Percentiles rank a stretch among this genome's conserved stretches.
Evolutionary conservation across 2,329 filamentous ascomycete genomes (phyloP).

Genomic region (Phialophora chinensis): DNA sequence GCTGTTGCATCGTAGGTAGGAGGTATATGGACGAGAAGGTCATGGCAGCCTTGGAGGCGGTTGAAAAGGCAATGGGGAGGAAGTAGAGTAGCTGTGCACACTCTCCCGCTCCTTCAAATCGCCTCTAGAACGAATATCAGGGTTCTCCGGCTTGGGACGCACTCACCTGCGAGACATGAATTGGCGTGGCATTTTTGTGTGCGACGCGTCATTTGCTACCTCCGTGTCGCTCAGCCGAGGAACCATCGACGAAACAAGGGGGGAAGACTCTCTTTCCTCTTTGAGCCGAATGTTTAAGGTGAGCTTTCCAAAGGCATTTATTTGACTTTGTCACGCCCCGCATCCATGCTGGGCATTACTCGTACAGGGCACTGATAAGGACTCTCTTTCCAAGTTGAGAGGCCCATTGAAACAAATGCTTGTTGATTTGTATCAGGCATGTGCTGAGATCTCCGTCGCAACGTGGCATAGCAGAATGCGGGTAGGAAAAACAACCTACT

Average conservation of each 20-base stretch:
- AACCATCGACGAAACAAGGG: background rate
- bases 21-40: slow-evolving; percentile 63
- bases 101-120: background rate
- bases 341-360: background rate
- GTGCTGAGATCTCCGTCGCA: background rate
- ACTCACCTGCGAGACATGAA: background rate
- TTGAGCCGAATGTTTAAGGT: background rate
- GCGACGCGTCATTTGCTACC: background rate
- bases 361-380: slow-evolving; percentile 12
- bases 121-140: background rate
- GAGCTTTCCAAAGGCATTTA: background rate
- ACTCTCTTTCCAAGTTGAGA: slow-evolving; percentile 15
- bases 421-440: background rate
- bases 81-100: slow-evolving; percentile 19
- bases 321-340: slow-evolving; percentile 4
- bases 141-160: background rate
- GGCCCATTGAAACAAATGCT: background rate
- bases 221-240: background rate
- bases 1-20: slow-evolving; percentile 61
- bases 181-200: background rate
- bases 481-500: background rate
- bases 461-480: background rate
- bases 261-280: slow-evolving; percentile 15
- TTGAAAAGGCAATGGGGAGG: slow-evolving; percentile 44
- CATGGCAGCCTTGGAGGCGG: slow-evolving; percentile 43